Evolutionary conservation across 2,329 filamentous ascomycete species (phyloP).

Genomic region (Monosporascus sp.): DNA sequence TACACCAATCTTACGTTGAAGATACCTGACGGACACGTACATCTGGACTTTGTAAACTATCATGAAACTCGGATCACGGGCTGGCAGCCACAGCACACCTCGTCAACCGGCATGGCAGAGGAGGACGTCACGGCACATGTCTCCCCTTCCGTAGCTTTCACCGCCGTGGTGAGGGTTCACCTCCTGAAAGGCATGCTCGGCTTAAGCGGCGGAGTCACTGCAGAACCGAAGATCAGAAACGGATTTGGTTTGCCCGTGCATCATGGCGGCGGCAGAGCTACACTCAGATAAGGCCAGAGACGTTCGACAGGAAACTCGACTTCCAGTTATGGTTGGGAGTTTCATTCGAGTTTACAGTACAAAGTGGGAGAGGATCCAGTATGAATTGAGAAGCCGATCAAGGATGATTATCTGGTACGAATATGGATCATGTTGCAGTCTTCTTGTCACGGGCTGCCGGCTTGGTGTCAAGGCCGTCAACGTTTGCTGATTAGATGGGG

Average conservation of each 20-base stretch:
- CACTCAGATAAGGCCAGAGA: neutral
- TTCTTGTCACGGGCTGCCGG: no score
- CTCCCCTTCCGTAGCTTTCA: constrained; percentile 28
- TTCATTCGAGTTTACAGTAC: neutral
- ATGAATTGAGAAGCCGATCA: neutral
- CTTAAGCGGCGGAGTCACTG: constrained; percentile 32
- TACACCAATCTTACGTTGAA: constrained; percentile 25
- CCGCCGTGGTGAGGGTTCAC: constrained; percentile 33
- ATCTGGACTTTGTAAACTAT: constrained; percentile 31
- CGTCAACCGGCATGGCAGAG: constrained; percentile 27
- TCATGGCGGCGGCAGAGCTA: no score
- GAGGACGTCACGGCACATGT: constrained; percentile 25
- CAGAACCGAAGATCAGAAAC: constrained; percentile 31
- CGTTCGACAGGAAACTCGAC: neutral
- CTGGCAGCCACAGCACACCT: constrained; percentile 31
- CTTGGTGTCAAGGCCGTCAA: no score
- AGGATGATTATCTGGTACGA: neutral
- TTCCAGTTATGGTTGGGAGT: neutral
- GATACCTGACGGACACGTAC: constrained; percentile 30
- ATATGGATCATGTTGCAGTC: no score
- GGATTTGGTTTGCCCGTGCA: constrained; percentile 22
- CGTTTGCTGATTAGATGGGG: no score
- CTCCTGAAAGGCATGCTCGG: constrained; percentile 30
- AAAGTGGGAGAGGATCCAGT: neutral
- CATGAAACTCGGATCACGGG: constrained; percentile 24